Conservation (phyloP, 2,329 filamentous ascomycete genomes). For the Metarhizium sp. region DNA sequence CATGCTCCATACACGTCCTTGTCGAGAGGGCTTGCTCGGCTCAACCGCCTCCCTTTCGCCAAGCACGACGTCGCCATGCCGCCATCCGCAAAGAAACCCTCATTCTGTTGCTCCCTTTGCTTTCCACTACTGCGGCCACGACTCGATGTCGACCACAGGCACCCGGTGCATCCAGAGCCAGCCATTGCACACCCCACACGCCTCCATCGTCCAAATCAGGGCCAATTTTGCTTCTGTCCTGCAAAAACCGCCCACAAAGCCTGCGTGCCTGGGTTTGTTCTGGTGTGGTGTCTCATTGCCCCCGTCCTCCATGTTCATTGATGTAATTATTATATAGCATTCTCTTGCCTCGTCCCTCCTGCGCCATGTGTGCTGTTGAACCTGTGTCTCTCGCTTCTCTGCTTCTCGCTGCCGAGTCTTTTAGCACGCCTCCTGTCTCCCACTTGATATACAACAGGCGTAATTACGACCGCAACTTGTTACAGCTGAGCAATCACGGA, state of each 20-base stretch:
- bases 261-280: not conserved
- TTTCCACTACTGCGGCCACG: slow-evolving; percentile 1
- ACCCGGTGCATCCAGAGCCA: not conserved
- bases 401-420: not conserved
- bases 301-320: not conserved
- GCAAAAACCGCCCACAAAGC: not conserved
- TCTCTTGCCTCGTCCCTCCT: not conserved
- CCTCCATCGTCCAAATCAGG: not conserved
- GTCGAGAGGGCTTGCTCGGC: not conserved
- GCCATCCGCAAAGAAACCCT: not conserved
- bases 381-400: not conserved
- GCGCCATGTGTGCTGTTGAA: not conserved
- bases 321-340: not conserved
- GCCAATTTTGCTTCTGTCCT: slow-evolving; percentile 4
- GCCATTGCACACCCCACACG: not conserved
- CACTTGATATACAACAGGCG: not conserved
- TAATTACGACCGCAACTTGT: too few species aligned
- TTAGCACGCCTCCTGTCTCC: too few species aligned
- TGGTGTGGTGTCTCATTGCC: not conserved
- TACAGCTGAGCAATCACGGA: too few species aligned
- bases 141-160: not conserved
- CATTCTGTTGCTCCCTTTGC: slow-evolving; percentile 1
- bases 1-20: not conserved
- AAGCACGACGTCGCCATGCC: not conserved
- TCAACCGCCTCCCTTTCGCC: not conserved